These are phyloP conservation scores for Musa itinerans DNA, from an alignment of 176 grass and related monocot species.

Conservation along the genomic window DNA sequence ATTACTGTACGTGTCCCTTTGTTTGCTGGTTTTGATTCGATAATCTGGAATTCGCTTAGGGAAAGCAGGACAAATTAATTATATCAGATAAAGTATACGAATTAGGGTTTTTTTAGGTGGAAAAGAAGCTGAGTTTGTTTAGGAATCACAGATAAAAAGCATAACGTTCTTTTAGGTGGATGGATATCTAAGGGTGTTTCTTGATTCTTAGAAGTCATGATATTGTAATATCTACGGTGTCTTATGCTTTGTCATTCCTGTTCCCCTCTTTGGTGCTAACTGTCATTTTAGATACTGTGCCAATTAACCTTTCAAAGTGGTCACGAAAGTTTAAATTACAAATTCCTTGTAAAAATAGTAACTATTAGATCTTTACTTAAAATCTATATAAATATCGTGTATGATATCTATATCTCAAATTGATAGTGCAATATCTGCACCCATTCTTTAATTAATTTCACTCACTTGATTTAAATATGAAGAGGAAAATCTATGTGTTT, in stretches of 20 bases:
- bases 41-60: background rate
- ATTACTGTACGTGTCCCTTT: background rate
- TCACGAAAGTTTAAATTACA: background rate
- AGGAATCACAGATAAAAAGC: too few relatives aligned
- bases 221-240: background rate
- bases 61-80: background rate
- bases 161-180: background rate
- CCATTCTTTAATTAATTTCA: background rate
- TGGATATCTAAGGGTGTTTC: background rate
- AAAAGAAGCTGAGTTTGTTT: background rate
- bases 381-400: too few relatives aligned
- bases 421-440: too few relatives aligned
- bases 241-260: background rate
- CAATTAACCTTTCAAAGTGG: background rate
- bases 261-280: background rate
- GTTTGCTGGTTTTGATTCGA: background rate
- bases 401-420: too few relatives aligned
- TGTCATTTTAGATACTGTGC: background rate
- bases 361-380: too few relatives aligned
- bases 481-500: background rate
- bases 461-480: background rate
- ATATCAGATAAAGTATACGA: background rate
- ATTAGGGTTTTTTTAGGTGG: background rate
- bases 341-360: background rate
- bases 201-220: background rate